A percentile compares a stretch with the other conserved stretches of the same genome.
Conservation (phyloP, 495 filamentous ascomycete species). For the Podospora sp. region DNA sequence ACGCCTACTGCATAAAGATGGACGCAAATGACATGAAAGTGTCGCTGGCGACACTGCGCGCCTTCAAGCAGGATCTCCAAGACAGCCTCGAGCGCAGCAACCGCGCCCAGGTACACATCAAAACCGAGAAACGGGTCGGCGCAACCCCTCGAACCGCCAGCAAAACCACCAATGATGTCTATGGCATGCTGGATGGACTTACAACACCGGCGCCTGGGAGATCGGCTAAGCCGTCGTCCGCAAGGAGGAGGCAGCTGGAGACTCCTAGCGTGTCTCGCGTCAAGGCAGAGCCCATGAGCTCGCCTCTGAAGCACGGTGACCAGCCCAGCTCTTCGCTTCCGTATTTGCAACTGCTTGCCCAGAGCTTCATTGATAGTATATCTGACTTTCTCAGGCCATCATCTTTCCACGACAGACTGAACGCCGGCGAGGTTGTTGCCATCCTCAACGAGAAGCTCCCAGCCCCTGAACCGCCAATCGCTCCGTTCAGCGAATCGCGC, state of each 20-base stretch:
- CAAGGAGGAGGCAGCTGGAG: constrained; percentile 61
- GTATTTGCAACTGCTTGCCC: constrained; percentile 28
- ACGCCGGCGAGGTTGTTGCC: constrained; percentile 79
- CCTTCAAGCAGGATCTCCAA: constrained; percentile 84
- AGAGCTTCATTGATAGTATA: background rate
- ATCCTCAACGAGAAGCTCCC: constrained; percentile 77
- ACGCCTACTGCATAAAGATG: constrained; percentile 95
- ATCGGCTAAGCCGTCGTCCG: constrained; percentile 51
- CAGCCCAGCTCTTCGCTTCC: constrained; percentile 42
- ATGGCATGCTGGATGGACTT: constrained; percentile 84
- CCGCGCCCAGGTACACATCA: constrained; percentile 53
- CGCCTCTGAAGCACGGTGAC: constrained; percentile 48
- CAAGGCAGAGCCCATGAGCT: constrained; percentile 48
- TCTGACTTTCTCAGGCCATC: constrained; percentile 42
- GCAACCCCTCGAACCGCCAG: constrained; percentile 66
- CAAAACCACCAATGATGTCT: constrained; percentile 65
- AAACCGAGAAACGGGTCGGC: constrained; percentile 62
- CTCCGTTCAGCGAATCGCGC: constrained; percentile 71
- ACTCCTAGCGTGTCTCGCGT: constrained; percentile 50
- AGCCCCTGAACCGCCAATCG: constrained; percentile 67
- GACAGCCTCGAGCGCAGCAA: constrained; percentile 74
- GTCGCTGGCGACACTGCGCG: constrained; percentile 65
- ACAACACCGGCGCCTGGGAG: constrained; percentile 62
- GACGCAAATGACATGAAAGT: constrained; percentile 69
- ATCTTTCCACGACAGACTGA: constrained; percentile 69